Percentiles rank a stretch among this genome's conserved stretches.
Conservation (phyloP, 805 yeast species). For the Ogataea methylovora region DNA sequence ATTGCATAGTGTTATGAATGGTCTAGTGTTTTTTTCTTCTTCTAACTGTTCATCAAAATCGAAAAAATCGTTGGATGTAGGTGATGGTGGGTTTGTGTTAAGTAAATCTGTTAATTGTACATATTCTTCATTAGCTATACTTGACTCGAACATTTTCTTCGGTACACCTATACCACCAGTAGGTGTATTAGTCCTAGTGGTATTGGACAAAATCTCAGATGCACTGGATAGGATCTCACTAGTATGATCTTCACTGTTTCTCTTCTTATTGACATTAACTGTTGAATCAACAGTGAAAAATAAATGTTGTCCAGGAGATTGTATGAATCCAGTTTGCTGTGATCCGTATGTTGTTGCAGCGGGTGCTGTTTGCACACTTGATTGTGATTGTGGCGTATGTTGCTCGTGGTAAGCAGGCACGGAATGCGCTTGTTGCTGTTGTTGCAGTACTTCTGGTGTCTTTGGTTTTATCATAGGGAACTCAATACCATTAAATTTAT, state of each 20-base stretch:
- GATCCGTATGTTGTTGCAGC: no score
- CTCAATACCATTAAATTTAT: no score
- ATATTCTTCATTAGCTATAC: conserved; percentile 34
- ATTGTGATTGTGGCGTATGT: no score
- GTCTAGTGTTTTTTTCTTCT: conserved; percentile 10
- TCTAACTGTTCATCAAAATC: conserved; percentile 14
- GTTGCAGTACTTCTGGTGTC: no score
- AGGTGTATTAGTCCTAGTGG: background rate
- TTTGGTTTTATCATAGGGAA: no score
- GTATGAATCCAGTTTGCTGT: no score
- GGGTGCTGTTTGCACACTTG: no score
- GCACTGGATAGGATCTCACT: conserved; percentile 1
- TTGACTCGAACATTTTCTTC: conserved; percentile 20
- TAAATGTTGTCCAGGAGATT: no score
- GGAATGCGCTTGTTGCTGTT: no score
- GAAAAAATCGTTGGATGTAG: conserved; percentile 20
- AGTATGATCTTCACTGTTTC: background rate
- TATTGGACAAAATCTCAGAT: background rate
- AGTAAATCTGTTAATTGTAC: conserved; percentile 32
- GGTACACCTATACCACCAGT: background rate
- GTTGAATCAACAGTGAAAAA: no score
- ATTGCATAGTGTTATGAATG: conserved; percentile 21
- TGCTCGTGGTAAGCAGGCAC: no score
- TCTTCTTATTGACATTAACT: no score
- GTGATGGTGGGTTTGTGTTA: conserved; percentile 27